Evolutionary conservation across 345 rosid genomes (phyloP), one percentile per base, ranked within the genome.

Genomic region (Salix caprea): DNA sequence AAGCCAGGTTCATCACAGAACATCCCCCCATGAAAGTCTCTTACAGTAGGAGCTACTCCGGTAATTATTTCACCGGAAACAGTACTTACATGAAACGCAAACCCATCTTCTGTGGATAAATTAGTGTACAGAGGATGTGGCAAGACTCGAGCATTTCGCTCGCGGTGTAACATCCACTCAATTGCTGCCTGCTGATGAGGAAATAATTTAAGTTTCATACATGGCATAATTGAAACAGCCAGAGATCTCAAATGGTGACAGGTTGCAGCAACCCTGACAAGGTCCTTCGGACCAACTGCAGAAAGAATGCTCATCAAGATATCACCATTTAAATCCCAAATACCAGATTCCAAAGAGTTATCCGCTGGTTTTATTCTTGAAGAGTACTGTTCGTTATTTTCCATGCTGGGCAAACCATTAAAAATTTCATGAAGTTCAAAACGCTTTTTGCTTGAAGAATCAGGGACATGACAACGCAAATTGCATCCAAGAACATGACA

Each of bases 1-100:
- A 95, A 84, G 77, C 99, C 99, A 77, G 99, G 99, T 84, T 95
- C 99, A 85, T 95, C 99, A 80, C 99, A 95, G 83, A 95, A 91
- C 97, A 95, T 86, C 79, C 98, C 99, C 69, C 99, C 99, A 74
- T 79, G 87, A 73, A 95, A 95, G 84, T 93, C 99, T 81, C 81
- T 88, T 40, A 93, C 75, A 34, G 85, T 81, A n/a, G 98, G 99
- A 79, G 84, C 89, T 48, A 73, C 70, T 72, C 86, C 98, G 74
- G 86, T 70, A 79, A 82, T 85, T 77, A 96, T 76, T 77, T 87
- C 88, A 72, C 98, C 98, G 82, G 93, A 81, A 82, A 92, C 89
- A 80, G 85, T 71, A 80, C 91, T 90, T 52, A 93, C 60, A 86
- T 75, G 85, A 77, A 93, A 88, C 77, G 77, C 28, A 78, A 90